These are phyloP conservation scores for Bombardia bombarda DNA, from an alignment of 495 filamentous ascomycete genomes.

Conservation along the genomic window DNA sequence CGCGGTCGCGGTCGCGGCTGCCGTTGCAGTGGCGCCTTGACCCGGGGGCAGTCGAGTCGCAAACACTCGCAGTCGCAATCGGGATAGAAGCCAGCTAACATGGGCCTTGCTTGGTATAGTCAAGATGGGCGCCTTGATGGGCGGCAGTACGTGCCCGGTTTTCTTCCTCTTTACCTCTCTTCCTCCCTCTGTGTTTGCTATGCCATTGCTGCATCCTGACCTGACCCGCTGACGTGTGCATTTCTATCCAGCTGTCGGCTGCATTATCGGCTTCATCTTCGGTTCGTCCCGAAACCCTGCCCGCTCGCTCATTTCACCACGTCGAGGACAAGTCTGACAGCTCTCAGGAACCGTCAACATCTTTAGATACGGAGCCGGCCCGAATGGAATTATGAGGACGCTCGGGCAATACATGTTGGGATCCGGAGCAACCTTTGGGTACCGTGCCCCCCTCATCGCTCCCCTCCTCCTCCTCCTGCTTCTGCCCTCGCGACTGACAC, in stretches of 20 bases:
- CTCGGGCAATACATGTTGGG: conserved; percentile 95
- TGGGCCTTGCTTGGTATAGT: conserved; percentile 42
- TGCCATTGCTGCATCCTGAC: too few relatives aligned
- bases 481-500: background rate
- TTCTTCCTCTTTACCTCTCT: background rate
- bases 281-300: conserved; percentile 45
- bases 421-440: conserved; percentile 97
- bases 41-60: too few relatives aligned
- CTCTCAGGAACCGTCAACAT: conserved; percentile 78
- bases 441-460: conserved; percentile 11
- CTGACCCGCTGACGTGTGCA: too few relatives aligned
- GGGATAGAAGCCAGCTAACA: conserved; percentile 16
- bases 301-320: too few relatives aligned
- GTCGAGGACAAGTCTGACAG: too few relatives aligned
- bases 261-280: conserved; percentile 96
- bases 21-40: too few relatives aligned
- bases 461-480: background rate
- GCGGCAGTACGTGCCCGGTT: conserved; percentile 89
- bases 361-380: conserved; percentile 85
- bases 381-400: conserved; percentile 87
- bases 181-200: background rate
- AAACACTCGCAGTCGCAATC: background rate
- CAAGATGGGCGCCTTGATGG: conserved; percentile 98
- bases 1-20: too few relatives aligned
- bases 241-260: conserved; percentile 65